phyloP scores from a whole-genome alignment of 176 grass and related monocot genomes.

The Metroxylon sagu region DNA sequence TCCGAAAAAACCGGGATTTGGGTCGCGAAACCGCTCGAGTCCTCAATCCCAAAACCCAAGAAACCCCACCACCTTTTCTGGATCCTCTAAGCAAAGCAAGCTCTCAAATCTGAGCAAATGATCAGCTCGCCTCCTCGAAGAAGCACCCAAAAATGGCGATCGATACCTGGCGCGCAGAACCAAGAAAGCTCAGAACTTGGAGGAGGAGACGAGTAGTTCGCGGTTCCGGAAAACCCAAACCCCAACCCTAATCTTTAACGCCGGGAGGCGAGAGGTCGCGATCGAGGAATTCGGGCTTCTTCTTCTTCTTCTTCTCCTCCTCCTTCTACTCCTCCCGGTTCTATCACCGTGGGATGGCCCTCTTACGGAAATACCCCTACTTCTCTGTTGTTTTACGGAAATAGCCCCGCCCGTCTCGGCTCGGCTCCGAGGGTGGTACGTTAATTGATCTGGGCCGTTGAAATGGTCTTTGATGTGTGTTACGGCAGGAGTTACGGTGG shows the following conservation, averaged over 20 bases:
- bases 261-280: neutral
- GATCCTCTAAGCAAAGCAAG: neutral
- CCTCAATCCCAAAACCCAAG: neutral
- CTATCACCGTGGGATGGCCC: too few species aligned
- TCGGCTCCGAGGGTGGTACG: too few species aligned
- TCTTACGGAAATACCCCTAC: too few species aligned
- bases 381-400: too few species aligned
- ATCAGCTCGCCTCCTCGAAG: too few species aligned
- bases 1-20: neutral
- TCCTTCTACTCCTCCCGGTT: too few species aligned
- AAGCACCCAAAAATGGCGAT: too few species aligned
- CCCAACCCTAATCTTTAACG: neutral
- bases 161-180: slow-evolving; percentile 1
- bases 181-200: neutral
- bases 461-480: too few species aligned
- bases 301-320: neutral
- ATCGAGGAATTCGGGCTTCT: neutral
- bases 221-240: neutral
- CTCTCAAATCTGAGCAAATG: too few species aligned
- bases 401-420: too few species aligned
- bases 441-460: too few species aligned
- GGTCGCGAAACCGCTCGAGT: neutral
- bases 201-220: neutral
- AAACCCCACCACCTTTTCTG: neutral
- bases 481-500: too few species aligned